Conservation (phyloP, 805 yeast genomes). For the Saccharomycopsis synnaedendra region DNA sequence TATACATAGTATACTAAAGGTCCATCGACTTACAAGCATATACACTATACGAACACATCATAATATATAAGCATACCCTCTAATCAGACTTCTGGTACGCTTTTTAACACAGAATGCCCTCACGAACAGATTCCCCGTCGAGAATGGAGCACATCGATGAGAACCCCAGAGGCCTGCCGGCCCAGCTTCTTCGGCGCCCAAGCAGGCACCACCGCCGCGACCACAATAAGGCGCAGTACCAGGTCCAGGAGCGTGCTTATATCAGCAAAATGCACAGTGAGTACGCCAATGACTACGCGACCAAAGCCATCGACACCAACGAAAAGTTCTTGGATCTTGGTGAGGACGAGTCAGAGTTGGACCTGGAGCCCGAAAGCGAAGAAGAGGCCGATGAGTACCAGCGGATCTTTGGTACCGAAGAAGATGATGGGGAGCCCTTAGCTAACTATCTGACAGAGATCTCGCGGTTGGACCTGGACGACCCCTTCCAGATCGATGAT, state of each 20-base stretch:
- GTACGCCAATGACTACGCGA: conserved; percentile 58
- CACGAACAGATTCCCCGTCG: too few species aligned
- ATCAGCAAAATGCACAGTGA: conserved; percentile 51
- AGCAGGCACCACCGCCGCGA: background rate
- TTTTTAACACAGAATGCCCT: too few species aligned
- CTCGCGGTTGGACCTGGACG: conserved; percentile 19
- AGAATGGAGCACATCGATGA: too few species aligned
- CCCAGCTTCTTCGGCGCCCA: too few species aligned
- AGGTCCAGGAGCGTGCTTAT: conserved; percentile 54
- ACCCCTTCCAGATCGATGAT: conserved; percentile 38
- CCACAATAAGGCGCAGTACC: conserved; percentile 17
- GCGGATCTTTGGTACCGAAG: conserved; percentile 20
- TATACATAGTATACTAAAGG: too few species aligned
- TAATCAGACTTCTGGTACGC: too few species aligned
- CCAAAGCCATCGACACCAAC: conserved; percentile 43
- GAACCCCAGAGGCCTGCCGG: too few species aligned
- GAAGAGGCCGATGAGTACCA: conserved; percentile 18
- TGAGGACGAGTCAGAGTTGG: conserved; percentile 10
- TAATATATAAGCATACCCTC: too few species aligned
- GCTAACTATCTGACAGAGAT: too few species aligned
- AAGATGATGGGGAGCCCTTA: conserved; percentile 21
- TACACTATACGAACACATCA: too few species aligned
- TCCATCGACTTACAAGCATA: too few species aligned
- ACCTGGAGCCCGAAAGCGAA: conserved; percentile 18
- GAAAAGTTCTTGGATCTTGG: conserved; percentile 14